phyloP scores from a whole-genome alignment of 106 monocot species.

The Posidonia australis region DNA sequence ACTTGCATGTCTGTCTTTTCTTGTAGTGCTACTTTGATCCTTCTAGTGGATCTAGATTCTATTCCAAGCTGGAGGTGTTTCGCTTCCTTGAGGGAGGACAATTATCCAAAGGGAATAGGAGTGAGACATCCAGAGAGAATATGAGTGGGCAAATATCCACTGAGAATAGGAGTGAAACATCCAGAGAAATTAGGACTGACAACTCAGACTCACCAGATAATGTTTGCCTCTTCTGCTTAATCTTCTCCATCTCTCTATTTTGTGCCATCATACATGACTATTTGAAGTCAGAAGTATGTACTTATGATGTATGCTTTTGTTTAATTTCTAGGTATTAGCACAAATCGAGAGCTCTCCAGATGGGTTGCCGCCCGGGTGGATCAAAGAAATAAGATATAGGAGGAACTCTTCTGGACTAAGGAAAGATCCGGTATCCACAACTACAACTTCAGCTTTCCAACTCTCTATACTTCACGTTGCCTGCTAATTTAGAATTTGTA shows the following conservation, averaged over 20 bases:
- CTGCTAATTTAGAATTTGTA: not conserved
- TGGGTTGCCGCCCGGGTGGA: conserved; percentile 48
- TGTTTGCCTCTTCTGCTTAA: conserved; percentile 10
- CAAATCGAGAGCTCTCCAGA: conserved; percentile 24
- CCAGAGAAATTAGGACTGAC: not conserved
- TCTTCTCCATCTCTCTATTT: not conserved
- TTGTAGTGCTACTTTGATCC: conserved; percentile 41
- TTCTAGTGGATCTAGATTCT: conserved; percentile 30
- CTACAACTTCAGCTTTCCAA: not conserved
- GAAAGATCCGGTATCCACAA: conserved; percentile 24
- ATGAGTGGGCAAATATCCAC: not conserved
- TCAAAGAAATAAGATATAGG: conserved; percentile 34
- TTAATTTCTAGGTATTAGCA: conserved; percentile 17
- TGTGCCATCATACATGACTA: not conserved
- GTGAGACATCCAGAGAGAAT: not conserved
- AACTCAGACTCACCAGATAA: conserved; percentile 6
- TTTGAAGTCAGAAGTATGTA: not conserved
- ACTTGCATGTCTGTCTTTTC: not conserved
- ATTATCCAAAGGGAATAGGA: not conserved
- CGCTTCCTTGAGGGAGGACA: conserved; percentile 19
- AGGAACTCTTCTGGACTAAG: conserved; percentile 7
- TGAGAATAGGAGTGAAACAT: not conserved
- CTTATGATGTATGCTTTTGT: not conserved
- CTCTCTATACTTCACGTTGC: not conserved
- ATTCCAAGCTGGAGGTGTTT: conserved; percentile 31